These are phyloP conservation scores for Colletotrichum eleusines DNA, from an alignment of 2,329 filamentous ascomycete species.

Conservation along the genomic window DNA sequence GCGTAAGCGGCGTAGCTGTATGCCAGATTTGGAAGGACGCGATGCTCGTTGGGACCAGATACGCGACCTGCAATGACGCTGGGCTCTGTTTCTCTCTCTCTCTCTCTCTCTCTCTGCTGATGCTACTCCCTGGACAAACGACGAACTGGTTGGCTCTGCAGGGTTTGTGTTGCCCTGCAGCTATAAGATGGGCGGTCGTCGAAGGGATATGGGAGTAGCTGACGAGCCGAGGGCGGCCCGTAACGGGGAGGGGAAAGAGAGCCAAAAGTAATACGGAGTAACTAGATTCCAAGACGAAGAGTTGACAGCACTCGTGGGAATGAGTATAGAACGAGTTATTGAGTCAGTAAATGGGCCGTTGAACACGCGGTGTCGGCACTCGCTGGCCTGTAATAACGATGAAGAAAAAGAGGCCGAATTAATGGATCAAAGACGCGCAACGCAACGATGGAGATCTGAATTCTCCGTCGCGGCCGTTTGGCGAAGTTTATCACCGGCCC, in stretches of 20 bases:
- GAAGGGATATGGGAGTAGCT: neutral
- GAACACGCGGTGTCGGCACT: neutral
- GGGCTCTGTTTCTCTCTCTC: neutral
- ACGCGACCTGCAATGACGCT: conserved; percentile 26
- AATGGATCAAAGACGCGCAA: neutral
- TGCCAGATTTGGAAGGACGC: conserved; percentile 24
- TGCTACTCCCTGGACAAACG: conserved; percentile 1
- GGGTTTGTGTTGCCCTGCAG: neutral
- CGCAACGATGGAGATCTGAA: neutral
- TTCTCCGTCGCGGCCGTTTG: too few relatives aligned
- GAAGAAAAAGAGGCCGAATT: neutral
- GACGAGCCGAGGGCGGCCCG: neutral
- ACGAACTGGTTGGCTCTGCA: neutral
- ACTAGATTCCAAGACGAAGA: neutral
- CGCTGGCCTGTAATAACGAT: too few relatives aligned
- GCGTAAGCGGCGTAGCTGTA: conserved; percentile 19
- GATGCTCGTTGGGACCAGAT: conserved; percentile 19
- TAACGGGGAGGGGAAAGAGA: too few relatives aligned
- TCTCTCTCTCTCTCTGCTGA: neutral
- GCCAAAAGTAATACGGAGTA: neutral
- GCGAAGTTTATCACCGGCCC: neutral
- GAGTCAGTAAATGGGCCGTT: neutral
- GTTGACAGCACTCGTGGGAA: too few relatives aligned
- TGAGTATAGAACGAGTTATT: neutral
- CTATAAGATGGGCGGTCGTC: neutral